Base-by-base conservation (phyloP, 352 stramenopile genomes). In the Phytophthora sansomeana region DNA sequence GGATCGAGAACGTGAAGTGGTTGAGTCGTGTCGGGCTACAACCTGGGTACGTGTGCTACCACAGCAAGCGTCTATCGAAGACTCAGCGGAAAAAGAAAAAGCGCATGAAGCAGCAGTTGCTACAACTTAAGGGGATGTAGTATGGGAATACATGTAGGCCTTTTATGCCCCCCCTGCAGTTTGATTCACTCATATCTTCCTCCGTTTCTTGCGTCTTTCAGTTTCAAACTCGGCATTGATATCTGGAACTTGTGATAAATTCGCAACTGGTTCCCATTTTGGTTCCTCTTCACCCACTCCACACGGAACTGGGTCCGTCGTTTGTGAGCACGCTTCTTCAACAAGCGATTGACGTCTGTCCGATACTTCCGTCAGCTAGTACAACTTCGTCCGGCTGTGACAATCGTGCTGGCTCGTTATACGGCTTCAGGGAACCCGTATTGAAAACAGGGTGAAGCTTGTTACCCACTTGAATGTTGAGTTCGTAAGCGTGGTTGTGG, bases 391-490 rank as follows among this genome's bases (percentile, higher is more conserved):
- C 17, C 0, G 53, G 41, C 4, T 10, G 8, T 4, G 47, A 66
- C n/a, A n/a, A n/a, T n/a, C n/a, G n/a, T n/a, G n/a, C n/a, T 16
- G 26, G 6, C 1, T 65, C 55, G 5, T 50, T 55, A 48, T 66
- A 57, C 5, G 59, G 50, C 10, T 68, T 68, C 6, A 56, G 11
- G 13, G 42, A 67, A 1, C 39, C 41, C 1, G 49, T 61, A 11
- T 69, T 69, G 29, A 69, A 63, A 1, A 54, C 60, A 5, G 60
- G 36, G 38, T 69, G 47, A 0, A 63, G 44, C 14, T 63, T 68
- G 36, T 63, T 62, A 0, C 60, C 60, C 5, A 43, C 28, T 44
- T 64, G 64, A 10, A 60, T 72, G 46, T 73, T 73, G 0, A 69
- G 33, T 13, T 73, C 38, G 24, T 72, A 73, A n/a, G n/a, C n/a